These are phyloP conservation scores for Panellus pusillus DNA, from an alignment of 768 basidiomycete genomes.

Conservation along the genomic window DNA sequence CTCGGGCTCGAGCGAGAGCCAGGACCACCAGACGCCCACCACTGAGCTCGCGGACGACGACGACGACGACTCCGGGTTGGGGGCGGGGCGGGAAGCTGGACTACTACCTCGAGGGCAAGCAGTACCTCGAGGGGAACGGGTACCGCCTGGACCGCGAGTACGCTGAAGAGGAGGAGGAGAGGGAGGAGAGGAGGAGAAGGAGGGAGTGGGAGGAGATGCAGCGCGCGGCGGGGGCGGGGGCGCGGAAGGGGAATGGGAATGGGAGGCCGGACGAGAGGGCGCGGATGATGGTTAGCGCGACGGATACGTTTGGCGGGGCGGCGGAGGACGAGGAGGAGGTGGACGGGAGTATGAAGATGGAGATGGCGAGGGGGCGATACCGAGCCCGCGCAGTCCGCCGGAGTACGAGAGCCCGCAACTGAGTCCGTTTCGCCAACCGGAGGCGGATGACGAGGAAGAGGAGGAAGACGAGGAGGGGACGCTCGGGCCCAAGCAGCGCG, in stretches of 20 bases:
- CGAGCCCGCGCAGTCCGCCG: slow-evolving; percentile 5
- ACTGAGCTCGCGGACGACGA: slow-evolving; percentile 28
- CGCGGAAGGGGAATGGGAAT: no score
- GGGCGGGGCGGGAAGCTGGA: slow-evolving; percentile 14
- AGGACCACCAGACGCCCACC: slow-evolving; percentile 42
- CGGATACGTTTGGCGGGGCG: slow-evolving; percentile 41
- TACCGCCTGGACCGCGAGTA: not conserved
- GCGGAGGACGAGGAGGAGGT: slow-evolving; percentile 15
- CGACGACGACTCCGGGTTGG: no score
- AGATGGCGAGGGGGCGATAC: slow-evolving; percentile 23
- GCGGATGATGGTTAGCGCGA: slow-evolving; percentile 29
- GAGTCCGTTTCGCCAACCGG: slow-evolving; percentile 20
- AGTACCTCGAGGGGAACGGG: slow-evolving; percentile 18
- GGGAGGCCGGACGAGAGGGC: slow-evolving; percentile 21
- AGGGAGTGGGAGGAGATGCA: slow-evolving; percentile 22
- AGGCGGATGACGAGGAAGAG: slow-evolving; percentile 29
- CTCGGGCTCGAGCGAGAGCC: slow-evolving; percentile 32
- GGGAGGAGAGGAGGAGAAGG: slow-evolving; percentile 11
- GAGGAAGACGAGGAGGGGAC: slow-evolving; percentile 22
- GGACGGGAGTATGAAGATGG: slow-evolving; percentile 19
- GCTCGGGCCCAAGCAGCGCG: slow-evolving; percentile 13
- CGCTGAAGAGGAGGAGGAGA: not conserved
- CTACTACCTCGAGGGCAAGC: slow-evolving; percentile 17
- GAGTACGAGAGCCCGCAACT: not conserved
- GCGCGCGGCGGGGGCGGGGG: no score